These are phyloP conservation scores for Ganoderma boninense DNA, from an alignment of 1,284 basidiomycete species.

Conservation along the genomic window DNA sequence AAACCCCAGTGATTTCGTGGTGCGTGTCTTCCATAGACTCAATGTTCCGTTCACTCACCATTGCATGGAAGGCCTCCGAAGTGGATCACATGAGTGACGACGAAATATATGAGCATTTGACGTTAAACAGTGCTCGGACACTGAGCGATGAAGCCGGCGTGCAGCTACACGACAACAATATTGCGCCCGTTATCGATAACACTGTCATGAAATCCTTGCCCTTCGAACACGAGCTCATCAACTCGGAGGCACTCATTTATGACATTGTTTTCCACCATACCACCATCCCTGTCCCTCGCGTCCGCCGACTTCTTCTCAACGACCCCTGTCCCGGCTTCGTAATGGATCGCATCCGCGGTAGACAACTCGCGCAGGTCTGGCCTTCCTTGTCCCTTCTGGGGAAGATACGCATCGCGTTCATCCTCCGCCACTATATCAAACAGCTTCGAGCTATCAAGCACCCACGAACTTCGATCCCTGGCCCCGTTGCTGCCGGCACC, in stretches of 20 bases:
- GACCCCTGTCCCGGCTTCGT: no score
- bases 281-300: no score
- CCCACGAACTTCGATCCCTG: slow-evolving; percentile 23
- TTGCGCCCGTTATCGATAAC: no score
- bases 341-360: no score
- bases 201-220: neutral
- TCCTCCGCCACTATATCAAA: slow-evolving; percentile 40
- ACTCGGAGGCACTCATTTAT: no score
- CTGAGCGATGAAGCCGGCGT: no score
- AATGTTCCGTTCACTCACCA: no score
- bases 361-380: neutral
- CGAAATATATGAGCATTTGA: neutral
- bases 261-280: no score
- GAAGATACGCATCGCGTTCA: slow-evolving; percentile 34
- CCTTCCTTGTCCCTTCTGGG: slow-evolving; percentile 3
- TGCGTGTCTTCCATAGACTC: neutral
- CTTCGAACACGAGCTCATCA: no score
- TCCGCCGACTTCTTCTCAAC: no score
- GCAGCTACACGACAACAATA: neutral
- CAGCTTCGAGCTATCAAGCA: slow-evolving; percentile 38
- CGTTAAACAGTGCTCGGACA: no score
- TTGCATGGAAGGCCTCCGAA: neutral
- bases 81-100: slow-evolving; percentile 1
- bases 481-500: slow-evolving; percentile 19
- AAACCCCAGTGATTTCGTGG: no score